Conservation (phyloP, 805 yeast genomes). For the Tetrapisispora namnaoensis region DNA sequence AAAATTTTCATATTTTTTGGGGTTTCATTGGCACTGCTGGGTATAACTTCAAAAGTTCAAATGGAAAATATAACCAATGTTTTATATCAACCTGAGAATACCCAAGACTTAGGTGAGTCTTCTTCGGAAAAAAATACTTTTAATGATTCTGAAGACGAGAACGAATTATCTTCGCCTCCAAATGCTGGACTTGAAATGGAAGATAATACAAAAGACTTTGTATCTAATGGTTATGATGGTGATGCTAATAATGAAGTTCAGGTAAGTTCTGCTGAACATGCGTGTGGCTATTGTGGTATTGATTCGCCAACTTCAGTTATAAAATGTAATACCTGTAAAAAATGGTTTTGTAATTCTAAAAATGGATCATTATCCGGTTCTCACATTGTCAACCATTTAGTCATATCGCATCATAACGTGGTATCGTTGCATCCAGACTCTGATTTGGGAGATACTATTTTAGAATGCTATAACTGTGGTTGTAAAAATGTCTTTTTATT, state of each 20-base stretch:
- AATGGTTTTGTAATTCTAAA: constrained; percentile 85
- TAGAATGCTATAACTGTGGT: constrained; percentile 91
- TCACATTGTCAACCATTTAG: constrained; percentile 80
- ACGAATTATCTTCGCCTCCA: background rate
- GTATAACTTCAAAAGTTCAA: too few relatives aligned
- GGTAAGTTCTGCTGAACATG: constrained; percentile 29
- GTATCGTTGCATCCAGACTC: constrained; percentile 72
- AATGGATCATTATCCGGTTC: constrained; percentile 45
- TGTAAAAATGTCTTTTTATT: constrained; percentile 65
- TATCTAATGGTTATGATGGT: background rate
- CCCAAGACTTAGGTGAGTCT: background rate
- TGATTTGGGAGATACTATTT: constrained; percentile 73
- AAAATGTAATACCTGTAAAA: constrained; percentile 64
- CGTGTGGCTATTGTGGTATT: constrained; percentile 67
- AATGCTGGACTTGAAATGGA: background rate
- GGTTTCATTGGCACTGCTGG: too few relatives aligned
- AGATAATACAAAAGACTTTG: background rate
- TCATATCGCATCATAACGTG: constrained; percentile 63
- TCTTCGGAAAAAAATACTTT: background rate
- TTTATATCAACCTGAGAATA: background rate
- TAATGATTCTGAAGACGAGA: constrained; percentile 4
- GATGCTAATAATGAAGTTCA: background rate
- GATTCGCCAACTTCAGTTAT: constrained; percentile 55
- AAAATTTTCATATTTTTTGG: too few relatives aligned
- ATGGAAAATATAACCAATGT: background rate